Evolutionary conservation across 208 protist species (phyloP), one percentile per base, ranked within the genome.

Genomic region (Acanthamoeba triangularis): DNA sequence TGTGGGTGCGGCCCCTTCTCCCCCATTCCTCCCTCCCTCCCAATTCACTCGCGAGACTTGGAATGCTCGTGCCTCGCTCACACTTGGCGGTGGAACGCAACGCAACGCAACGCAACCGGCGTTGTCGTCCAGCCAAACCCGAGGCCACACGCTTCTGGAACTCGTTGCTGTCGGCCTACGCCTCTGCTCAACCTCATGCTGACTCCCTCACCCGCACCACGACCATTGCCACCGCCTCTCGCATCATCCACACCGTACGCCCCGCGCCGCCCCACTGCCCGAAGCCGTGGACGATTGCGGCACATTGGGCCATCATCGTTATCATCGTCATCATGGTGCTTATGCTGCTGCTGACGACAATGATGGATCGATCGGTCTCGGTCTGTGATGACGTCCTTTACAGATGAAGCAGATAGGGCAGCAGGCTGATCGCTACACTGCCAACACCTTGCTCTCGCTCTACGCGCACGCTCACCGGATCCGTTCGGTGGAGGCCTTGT

Each of bases 341-440:
- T 5, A 65, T 28, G 20, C 59, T 65, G 20, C 10, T 80, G 37
- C 37, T 41, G 37, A 41, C 37, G 37, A 20, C 18, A 30, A 0
- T 78, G 35, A 4, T 18, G 8, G 7, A 49, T n/a, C 14, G 35
- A 47, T 49, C 76, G n/a, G 25, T 30, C 35, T n/a, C n/a, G n/a
- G n/a, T n/a, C n/a, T n/a, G n/a, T n/a, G n/a, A n/a, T n/a, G n/a
- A n/a, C n/a, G n/a, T 49, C 47, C 0, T 30, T 8, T 11, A n/a
- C 10, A 85, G 76, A 85, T 85, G 76, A 49, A 56, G 44, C 20
- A 85, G 47, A 33, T 85, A 13, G 76, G 76, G n/a, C 76, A 85
- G 47, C 76, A 47, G 44, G 37, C 76, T 18, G 44, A 85, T 25
- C 14, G 33, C 47, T 85, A 69, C 54, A 91, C 84, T 5, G 56